These are phyloP conservation scores for Aspergillus spinulosporus DNA, from an alignment of 2,329 filamentous ascomycete species.

Conservation along the genomic window DNA sequence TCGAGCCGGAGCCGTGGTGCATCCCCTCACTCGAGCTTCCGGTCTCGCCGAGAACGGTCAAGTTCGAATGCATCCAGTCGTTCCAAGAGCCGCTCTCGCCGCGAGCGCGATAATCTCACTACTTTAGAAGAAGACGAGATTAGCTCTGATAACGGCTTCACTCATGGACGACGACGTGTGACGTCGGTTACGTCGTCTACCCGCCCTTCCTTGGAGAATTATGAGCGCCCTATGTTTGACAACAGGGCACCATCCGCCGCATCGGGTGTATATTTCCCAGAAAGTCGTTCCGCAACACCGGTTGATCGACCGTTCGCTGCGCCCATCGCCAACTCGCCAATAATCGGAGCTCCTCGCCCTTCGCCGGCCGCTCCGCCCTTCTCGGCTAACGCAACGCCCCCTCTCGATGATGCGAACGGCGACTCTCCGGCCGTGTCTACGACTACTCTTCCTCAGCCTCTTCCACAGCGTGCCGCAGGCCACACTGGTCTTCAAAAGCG, in stretches of 20 bases:
- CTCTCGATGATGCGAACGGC: slow-evolving; percentile 45
- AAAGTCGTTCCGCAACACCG: slow-evolving; percentile 38
- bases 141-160: slow-evolving; percentile 30
- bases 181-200: slow-evolving; percentile 35
- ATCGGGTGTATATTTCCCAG: slow-evolving; percentile 42
- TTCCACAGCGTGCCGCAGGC: slow-evolving; percentile 34
- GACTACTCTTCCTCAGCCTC: slow-evolving; percentile 17
- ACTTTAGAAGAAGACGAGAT: slow-evolving; percentile 50
- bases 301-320: slow-evolving; percentile 36
- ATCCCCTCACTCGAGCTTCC: slow-evolving; percentile 42
- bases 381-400: slow-evolving; percentile 56
- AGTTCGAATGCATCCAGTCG: slow-evolving; percentile 56
- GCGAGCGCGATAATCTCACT: slow-evolving; percentile 57
- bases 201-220: slow-evolving; percentile 40
- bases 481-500: slow-evolving; percentile 52
- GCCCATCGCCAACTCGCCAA: slow-evolving; percentile 29
- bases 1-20: slow-evolving; percentile 37
- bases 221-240: slow-evolving; percentile 26
- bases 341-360: slow-evolving; percentile 46
- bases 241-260: slow-evolving; percentile 43
- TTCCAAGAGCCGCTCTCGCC: slow-evolving; percentile 55
- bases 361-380: slow-evolving; percentile 52
- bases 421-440: slow-evolving; percentile 40
- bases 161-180: slow-evolving; percentile 28
- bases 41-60: slow-evolving; percentile 53